Evolutionary conservation across 2,329 filamentous ascomycete genomes (phyloP).

Genomic region (Capronia americana): DNA sequence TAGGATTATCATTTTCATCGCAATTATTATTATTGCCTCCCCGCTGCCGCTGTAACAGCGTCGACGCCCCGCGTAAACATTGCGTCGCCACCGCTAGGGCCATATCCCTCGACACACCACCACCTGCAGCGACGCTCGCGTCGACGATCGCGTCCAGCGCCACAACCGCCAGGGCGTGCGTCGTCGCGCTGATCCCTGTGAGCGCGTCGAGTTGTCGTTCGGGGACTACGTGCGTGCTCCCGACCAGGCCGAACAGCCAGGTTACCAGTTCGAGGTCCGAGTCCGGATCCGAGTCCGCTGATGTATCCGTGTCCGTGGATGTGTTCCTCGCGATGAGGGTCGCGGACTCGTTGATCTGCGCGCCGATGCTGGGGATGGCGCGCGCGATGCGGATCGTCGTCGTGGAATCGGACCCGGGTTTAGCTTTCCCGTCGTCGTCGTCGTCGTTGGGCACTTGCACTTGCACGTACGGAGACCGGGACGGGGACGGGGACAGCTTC

Average conservation of each 20-base stretch:
- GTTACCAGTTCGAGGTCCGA: conserved; percentile 30
- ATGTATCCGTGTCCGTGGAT: conserved; percentile 51
- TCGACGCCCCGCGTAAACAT: conserved; percentile 46
- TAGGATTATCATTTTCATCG: no score
- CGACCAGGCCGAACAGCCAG: conserved; percentile 6
- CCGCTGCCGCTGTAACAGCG: conserved; percentile 37
- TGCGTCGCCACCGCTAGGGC: conserved; percentile 57
- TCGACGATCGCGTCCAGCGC: conserved; percentile 57
- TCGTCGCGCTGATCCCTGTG: conserved; percentile 59
- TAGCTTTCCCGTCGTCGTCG: not conserved
- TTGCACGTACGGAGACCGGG: no score
- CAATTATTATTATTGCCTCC: no score
- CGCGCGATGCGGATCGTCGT: conserved; percentile 46
- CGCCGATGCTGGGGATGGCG: conserved; percentile 54
- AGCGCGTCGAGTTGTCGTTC: conserved; percentile 62
- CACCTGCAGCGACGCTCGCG: conserved; percentile 58
- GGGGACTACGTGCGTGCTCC: conserved; percentile 51
- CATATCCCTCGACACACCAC: conserved; percentile 45
- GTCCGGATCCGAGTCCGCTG: no score
- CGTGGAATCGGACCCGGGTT: not conserved
- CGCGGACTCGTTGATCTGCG: conserved; percentile 52
- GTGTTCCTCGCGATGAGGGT: conserved; percentile 59
- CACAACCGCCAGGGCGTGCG: conserved; percentile 39
- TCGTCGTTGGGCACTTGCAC: no score
- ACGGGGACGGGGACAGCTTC: not conserved